Evolutionary conservation across 345 rosid species (phyloP).

Genomic region (Salix brachista): DNA sequence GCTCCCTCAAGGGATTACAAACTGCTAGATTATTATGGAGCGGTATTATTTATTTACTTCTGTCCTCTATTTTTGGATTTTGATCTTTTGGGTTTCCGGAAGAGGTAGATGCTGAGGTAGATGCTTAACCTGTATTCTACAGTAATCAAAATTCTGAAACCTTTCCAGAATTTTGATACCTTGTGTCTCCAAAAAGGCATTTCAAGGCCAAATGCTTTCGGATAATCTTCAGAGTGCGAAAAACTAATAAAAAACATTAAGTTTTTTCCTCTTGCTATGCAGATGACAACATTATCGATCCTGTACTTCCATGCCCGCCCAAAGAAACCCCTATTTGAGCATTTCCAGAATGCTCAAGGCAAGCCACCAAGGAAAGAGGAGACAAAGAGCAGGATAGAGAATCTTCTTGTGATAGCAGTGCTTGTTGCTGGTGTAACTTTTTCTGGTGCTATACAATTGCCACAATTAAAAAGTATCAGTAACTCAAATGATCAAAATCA

Average conservation of each 20-base stretch:
- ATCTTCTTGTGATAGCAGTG: constrained; percentile 22
- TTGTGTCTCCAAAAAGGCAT: too few species aligned
- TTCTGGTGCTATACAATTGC: constrained; percentile 17
- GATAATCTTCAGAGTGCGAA: not conserved
- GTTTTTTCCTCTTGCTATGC: not conserved
- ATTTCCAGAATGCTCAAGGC: not conserved
- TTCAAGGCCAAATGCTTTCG: not conserved
- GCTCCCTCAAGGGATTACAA: not conserved
- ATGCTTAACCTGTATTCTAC: not conserved
- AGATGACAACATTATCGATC: not conserved
- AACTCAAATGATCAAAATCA: not conserved
- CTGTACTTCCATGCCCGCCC: not conserved
- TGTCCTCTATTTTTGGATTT: not conserved
- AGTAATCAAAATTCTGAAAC: not conserved
- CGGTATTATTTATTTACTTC: not conserved
- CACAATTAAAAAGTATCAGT: not conserved
- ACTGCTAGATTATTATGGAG: accelerated
- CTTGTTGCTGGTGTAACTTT: constrained; percentile 22
- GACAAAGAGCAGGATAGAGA: constrained; percentile 16
- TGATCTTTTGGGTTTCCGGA: too few species aligned
- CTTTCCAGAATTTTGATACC: not conserved
- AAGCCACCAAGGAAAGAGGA: not conserved
- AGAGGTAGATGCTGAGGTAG: too few species aligned
- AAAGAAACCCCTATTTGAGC: not conserved
- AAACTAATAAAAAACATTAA: not conserved